Evolutionary conservation across 148 eudicot species (phyloP), one percentile per base, ranked within the genome.

Genomic region (Polygonum aviculare): DNA sequence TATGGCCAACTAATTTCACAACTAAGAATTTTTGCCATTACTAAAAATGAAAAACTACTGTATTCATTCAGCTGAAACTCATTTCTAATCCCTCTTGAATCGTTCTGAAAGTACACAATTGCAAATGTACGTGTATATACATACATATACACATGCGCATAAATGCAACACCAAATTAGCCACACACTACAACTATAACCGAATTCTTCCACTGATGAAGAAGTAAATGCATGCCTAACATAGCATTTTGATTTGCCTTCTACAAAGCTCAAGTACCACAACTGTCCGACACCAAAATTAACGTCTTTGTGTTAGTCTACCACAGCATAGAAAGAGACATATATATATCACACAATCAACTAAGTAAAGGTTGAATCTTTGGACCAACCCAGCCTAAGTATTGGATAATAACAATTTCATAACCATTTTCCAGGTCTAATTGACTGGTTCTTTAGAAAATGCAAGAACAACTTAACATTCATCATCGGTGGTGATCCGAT

Each of bases 261-360:
- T 77, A 90, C 87, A 91, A 11, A 91, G 89, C 88, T 91, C 97
- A 21, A 91, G 87, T 81, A 91, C 97, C 80, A 91, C 97, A 87
- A 85, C 93, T 91, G 90, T 76, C 65, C 57, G 80, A 77, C 40
- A 59, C 31, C 63, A 76, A 16, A 39, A 12, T 59, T 48, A 63
- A 0, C 69, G 14, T 18, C 7, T 12, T 47, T 47, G 69, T 36
- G 49, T 72, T 78, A 62, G 69, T 2, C 48, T 19, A 50, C 1
- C 31, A 41, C 8, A 41, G 12, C 9, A 33, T 18, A 47, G 1
- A 21, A 9, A 62, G 51, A 50, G 1, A 74, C 47, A 9, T 7
- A 69, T 36, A 69, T 36, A 26, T 7, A 69, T 7, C 7, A 40
- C 33, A 19, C 62, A 2, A 47, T 57, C 31, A 21, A 40, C 1